Base-by-base conservation (phyloP, 2,329 filamentous ascomycete genomes). In the Colletotrichum incanum region DNA sequence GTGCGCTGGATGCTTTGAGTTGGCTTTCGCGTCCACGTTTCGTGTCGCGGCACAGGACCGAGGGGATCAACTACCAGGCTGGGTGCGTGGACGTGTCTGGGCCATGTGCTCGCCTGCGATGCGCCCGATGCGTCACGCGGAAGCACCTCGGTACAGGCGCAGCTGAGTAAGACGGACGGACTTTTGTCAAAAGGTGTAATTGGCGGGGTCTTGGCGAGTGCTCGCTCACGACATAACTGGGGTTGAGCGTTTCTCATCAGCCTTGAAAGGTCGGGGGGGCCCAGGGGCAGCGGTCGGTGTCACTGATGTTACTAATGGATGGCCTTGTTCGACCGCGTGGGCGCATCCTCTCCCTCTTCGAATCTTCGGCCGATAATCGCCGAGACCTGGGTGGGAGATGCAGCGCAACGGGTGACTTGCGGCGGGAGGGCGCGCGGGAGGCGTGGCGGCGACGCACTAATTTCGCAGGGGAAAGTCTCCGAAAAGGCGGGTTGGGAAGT, bases 1-100 rank as follows among this genome's bases (percentile, higher is more conserved):
- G 49, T 43, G 56, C 56, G 43, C 28, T 61, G 49, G 37, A 23
- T 39, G 23, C 8, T 54, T 39, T 26, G 49, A 31, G 56, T 67
- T 45, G 54, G 59, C 65, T 59, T 69, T 60, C 59, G 65, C 60
- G 59, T 69, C 54, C 70, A 31, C 56, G 70, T 72, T 72, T 72
- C 65, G 65, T 26, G 66, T 70, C 59, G 37, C 59, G 59, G 58
- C 34, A 67, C 47, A 60, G 20, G 20, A 45, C 65, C 45, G 52
- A 64, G 65, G 45, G 65, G 45, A 61, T 60, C 50, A 28, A 28
- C 45, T 39, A 45, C 14, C 39, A n/a, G 54, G n/a, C 54, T 39
- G 43, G n/a, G 20, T 52, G 43, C 58, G 49, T 58, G 41, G 34
- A 14, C n/a, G 20, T 65, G 26, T 39, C 37, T 41, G 37, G 52